These are phyloP conservation scores for Citeromyces siamensis DNA, from an alignment of 1,139 yeast genomes.

Conservation along the genomic window DNA sequence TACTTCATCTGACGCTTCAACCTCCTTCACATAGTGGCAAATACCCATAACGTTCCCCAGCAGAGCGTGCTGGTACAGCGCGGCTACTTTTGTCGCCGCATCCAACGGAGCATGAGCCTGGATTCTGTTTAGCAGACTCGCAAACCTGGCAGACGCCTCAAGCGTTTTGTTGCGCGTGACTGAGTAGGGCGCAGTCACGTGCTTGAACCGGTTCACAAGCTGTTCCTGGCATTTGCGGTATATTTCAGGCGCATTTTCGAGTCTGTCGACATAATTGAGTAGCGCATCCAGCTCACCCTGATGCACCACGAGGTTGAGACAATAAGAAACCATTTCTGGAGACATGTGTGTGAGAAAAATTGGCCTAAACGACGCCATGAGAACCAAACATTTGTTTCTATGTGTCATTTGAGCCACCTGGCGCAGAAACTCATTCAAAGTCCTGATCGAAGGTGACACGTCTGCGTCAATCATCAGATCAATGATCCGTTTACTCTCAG, in stretches of 20 bases:
- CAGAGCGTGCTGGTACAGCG: not conserved
- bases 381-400: not conserved
- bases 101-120: not conserved
- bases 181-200: not conserved
- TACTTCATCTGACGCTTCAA: not conserved
- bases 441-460: not conserved
- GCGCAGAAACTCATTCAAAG: constrained; percentile 2
- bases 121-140: not conserved
- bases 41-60: not conserved
- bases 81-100: not conserved
- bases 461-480: not conserved
- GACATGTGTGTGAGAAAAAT: not conserved
- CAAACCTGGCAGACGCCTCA: not conserved
- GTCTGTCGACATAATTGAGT: not conserved
- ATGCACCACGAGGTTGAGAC: not conserved
- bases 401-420: not conserved
- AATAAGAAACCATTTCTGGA: not conserved
- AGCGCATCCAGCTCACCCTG: not conserved
- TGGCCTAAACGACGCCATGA: not conserved
- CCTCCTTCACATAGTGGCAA: not conserved
- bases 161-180: not conserved
- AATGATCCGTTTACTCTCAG: not conserved
- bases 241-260: not conserved
- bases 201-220: not conserved
- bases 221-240: constrained; percentile 1